Conservation (phyloP, 202 grass and related monocot genomes). For the Carex sylvatica region DNA sequence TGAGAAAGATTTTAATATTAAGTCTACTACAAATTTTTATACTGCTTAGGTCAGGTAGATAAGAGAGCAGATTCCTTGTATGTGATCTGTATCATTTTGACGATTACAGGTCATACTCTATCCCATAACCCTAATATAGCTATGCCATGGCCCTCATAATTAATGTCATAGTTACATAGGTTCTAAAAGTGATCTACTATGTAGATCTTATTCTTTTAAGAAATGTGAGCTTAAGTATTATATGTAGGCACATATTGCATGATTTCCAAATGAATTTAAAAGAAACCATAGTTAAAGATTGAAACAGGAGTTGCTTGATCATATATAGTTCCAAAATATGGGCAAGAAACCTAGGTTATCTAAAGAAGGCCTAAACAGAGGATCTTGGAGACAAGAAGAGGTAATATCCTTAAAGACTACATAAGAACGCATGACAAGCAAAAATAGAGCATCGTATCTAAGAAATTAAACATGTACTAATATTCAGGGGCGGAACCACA, state of each 20-base stretch:
- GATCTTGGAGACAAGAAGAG: constrained; percentile 29
- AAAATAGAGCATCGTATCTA: constrained; percentile 21
- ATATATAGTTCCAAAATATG: background rate
- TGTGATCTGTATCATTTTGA: constrained; percentile 1
- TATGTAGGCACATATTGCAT: background rate
- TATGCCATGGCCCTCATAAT: constrained; percentile 11
- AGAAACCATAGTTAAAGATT: background rate
- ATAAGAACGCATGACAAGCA: constrained; percentile 14
- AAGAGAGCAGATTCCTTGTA: constrained; percentile 18
- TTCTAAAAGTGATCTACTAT: background rate
- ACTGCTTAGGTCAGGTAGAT: background rate
- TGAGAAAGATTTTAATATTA: constrained; percentile 4
- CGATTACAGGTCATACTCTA: background rate
- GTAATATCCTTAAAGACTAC: constrained; percentile 23
- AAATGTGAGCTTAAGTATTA: background rate
- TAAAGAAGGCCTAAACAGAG: constrained; percentile 13
- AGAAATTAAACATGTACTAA: too few species aligned
- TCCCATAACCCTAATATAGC: constrained; percentile 23
- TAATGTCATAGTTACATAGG: background rate
- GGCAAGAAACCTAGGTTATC: constrained; percentile 17
- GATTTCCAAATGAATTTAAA: background rate
- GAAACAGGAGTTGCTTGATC: background rate
- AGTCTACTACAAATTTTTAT: constrained; percentile 5
- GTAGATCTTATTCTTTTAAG: background rate
- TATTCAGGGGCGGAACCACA: too few species aligned